Base-by-base conservation (phyloP, 345 rosid genomes). In the Combretum micranthum region DNA sequence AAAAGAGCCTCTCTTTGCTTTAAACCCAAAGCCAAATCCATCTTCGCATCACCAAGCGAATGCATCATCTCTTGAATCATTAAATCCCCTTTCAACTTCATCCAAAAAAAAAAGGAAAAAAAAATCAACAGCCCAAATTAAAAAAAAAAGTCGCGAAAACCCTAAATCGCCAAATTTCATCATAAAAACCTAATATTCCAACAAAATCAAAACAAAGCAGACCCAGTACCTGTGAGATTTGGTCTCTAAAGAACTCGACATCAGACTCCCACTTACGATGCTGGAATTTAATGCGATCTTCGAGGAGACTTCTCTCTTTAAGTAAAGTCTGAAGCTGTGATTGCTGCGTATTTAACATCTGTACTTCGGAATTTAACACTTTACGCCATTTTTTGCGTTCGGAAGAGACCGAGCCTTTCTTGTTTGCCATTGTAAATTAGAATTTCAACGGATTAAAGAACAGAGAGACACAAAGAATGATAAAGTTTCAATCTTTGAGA, bases 311-410 rank as follows among this genome's bases (percentile, higher is more conserved):
- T 75, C 85, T 77, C 56, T 90, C 85, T 67, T 70, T 56, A 47
- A 79, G 65, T 21, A 87, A 80, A 18, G 80, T 66, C 44, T 72
- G 69, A 21, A 87, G 82, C 85, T 85, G 90, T 37, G 78, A 72
- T 62, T 90, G 88, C 61, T 81, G 88, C 50, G 75, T 61, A 45
- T 72, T 72, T 25, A 94, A 43, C 48, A 82, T 66, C 57, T 83
- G 68, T 21, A 85, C 77, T 56, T 85, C 44, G 20, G 70, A 64
- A 42, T 79, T 56, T 54, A 83, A 82, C 13, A 90, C 66, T 46
- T 53, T 75, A 46, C 69, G 82, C 94, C 96, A 80, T 53, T 78
- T 85, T 74, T 54, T 52, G 25, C 85, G 70, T 32, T 80, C 86
- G 17, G 77, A 64, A 1, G 80, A 8, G 52, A 56, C 62, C 47